Evolutionary conservation across 2,329 filamentous ascomycete species (phyloP).

Genomic region (Pleoardoris graminearum): DNA sequence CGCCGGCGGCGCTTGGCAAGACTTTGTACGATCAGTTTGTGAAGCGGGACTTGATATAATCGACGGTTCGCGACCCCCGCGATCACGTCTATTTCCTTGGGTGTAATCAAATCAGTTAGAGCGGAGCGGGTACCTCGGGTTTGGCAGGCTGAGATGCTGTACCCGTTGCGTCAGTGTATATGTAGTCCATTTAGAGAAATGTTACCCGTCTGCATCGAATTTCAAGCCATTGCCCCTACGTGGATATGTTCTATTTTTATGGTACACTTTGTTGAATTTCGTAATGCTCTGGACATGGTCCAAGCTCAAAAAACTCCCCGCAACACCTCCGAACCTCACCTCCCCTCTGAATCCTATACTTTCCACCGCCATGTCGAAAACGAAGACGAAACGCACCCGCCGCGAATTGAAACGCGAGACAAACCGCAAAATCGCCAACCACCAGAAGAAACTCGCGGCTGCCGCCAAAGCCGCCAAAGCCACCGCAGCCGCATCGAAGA

Average conservation of each 20-base stretch:
- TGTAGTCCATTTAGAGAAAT: conserved; percentile 42
- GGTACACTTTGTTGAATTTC: neutral
- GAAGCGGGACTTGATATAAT: conserved; percentile 89
- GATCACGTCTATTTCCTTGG: conserved; percentile 20
- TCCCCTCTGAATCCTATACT: conserved; percentile 10
- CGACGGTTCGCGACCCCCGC: neutral
- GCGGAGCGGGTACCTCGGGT: conserved; percentile 25
- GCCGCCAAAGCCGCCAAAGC: conserved; percentile 13
- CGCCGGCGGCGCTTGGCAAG: conserved; percentile 82
- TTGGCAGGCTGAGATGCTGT: conserved; percentile 25
- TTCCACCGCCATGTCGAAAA: conserved; percentile 36
- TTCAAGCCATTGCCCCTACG: neutral
- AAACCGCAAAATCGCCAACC: conserved; percentile 30
- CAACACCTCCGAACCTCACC: conserved; percentile 16
- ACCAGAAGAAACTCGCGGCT: conserved; percentile 26
- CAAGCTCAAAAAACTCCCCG: conserved; percentile 30
- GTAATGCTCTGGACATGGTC: conserved; percentile 18
- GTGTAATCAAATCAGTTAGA: conserved; percentile 25
- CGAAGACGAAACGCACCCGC: conserved; percentile 38
- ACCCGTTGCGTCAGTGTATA: conserved; percentile 35
- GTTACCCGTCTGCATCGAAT: conserved; percentile 23
- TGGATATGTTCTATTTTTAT: no score
- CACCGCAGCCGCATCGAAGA: conserved; percentile 12
- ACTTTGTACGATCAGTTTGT: conserved; percentile 94
- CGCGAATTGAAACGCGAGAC: conserved; percentile 42